phyloP scores from a whole-genome alignment of 139 green algal species.

The Micractinium sp. region DNA sequence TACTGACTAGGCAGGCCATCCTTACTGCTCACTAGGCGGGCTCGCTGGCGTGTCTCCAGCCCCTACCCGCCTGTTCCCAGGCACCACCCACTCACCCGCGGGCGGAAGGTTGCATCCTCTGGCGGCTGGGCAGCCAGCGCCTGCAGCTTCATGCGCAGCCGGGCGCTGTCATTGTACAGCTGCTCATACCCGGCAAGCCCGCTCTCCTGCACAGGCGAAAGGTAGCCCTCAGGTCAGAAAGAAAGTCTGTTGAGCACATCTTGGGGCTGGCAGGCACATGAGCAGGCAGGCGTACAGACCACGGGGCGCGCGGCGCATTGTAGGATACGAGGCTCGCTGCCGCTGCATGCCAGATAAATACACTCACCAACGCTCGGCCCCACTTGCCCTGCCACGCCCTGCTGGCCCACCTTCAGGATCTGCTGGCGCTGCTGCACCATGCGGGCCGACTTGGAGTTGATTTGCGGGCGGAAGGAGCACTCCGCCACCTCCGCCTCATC shows the following conservation, averaged over 20 bases:
- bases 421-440: constrained; percentile 55
- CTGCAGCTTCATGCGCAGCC: constrained; percentile 52
- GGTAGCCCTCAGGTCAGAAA: neutral
- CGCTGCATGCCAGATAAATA: neutral
- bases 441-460: constrained; percentile 32
- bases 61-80: neutral
- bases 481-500: constrained; percentile 66
- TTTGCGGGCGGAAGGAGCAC: constrained; percentile 46
- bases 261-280: no score
- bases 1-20: no score
- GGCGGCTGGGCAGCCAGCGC: constrained; percentile 65
- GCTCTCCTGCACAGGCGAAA: constrained; percentile 33
- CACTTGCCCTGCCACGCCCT: neutral
- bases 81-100: constrained; percentile 18
- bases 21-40: no score
- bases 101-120: constrained; percentile 84
- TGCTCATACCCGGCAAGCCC: constrained; percentile 60
- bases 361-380: neutral
- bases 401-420: constrained; percentile 46
- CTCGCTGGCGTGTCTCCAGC: neutral
- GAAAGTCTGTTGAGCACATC: neutral
- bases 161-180: constrained; percentile 76
- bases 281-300: neutral
- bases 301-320: no score
- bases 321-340: neutral